Base-by-base conservation (phyloP, 2,329 filamentous ascomycete genomes). In the Penicillium sp. region DNA sequence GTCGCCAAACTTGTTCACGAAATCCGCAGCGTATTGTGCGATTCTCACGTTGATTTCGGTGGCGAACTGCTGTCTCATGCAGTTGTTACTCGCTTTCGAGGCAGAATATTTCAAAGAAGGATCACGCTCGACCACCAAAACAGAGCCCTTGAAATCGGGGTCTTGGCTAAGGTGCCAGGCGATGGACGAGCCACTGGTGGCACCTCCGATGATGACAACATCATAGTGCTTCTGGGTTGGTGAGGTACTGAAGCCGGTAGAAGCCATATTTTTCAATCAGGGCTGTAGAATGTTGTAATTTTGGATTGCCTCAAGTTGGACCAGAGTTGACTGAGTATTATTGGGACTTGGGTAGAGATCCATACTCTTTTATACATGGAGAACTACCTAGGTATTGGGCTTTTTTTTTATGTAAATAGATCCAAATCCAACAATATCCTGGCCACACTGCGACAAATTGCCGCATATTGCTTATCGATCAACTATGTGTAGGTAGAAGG, bases 51-150 rank as follows among this genome's bases (percentile, higher is more conserved):
- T 61, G 50, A 61, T 59, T 13, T 42, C 29, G n/a, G 57, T 59
- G 29, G 59, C 59, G 29, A 61, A 61, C 41, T 61, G 59, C 49
- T 61, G 59, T 14, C 57, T 49, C 54, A 61, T 58, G 36, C 59
- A 61, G 24, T 61, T 57, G 49, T 60, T 61, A 36, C 57, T 61
- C 4, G 59, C 59, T 45, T 54, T 57, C 16, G 56, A 57, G 3
- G 57, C 58, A 24, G 58, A 59, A 27, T 45, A 49, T 41, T 55
- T 31, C 18, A 61, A 46, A 6, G 58, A 57, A 16, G 58, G 50
- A 27, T 61, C 57, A 1, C 56, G 49, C 32, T 59, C 57, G 18
- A 58, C 48, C 9, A 61, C 53, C 7, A 60, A 43, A 7, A 60
- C 52, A 1, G 52, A 56, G 11, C 55, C 53, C 1, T 56, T 34